Conservation (phyloP, 2,329 filamentous ascomycete genomes). For the Thielaviopsis populi region DNA sequence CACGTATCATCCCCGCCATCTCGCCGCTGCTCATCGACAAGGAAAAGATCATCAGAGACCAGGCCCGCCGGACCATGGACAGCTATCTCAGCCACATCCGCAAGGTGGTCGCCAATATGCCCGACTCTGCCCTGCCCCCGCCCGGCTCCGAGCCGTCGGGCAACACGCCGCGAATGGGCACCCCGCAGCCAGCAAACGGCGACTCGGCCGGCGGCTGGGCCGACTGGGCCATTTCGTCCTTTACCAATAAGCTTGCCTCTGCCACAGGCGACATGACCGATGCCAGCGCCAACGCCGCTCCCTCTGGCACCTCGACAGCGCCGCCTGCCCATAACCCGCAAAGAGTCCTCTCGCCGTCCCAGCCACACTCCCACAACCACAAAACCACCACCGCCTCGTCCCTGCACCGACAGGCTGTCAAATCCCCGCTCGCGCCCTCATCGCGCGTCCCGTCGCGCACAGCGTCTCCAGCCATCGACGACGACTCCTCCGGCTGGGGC, state of each 20-base stretch:
- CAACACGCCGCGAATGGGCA: conserved; percentile 58
- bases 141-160: conserved; percentile 37
- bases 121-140: conserved; percentile 63
- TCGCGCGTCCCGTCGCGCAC: conserved; percentile 28
- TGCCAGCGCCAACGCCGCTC: conserved; percentile 25
- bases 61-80: conserved; percentile 79
- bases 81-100: conserved; percentile 69
- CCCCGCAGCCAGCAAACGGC: conserved; percentile 41
- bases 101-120: conserved; percentile 62
- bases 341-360: conserved; percentile 28
- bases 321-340: conserved; percentile 20
- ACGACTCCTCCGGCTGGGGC: conserved; percentile 24
- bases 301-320: neutral
- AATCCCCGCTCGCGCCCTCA: conserved; percentile 33
- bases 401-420: conserved; percentile 45
- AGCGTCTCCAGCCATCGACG: conserved; percentile 33
- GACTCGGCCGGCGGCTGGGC: conserved; percentile 55
- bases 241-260: conserved; percentile 81
- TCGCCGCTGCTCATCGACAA: conserved; percentile 82
- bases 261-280: conserved; percentile 76
- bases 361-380: conserved; percentile 22
- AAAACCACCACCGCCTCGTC: conserved; percentile 38
- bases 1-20: conserved; percentile 66
- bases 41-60: conserved; percentile 85
- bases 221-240: conserved; percentile 96